These are phyloP conservation scores for Gynochthodes officinalis DNA, from an alignment of 257 asterid genomes.

Conservation along the genomic window DNA sequence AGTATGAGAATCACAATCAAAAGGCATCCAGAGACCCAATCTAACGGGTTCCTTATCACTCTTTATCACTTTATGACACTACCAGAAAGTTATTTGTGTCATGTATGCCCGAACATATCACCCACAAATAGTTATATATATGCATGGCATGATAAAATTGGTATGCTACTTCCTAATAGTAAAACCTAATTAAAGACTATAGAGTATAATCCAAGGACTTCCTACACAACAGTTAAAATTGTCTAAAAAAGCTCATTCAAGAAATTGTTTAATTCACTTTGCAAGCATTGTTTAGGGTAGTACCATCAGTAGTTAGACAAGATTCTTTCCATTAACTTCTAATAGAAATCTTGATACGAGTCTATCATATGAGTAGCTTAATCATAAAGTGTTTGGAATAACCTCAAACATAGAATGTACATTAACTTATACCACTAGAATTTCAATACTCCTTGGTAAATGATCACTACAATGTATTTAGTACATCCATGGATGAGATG, in stretches of 20 bases:
- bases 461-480: background rate
- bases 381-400: background rate
- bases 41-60: background rate
- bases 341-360: background rate
- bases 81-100: background rate
- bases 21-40: background rate
- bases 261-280: background rate
- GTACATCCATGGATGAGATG: background rate
- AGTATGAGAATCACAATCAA: conserved; percentile 19
- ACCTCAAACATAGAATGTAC: too few species aligned
- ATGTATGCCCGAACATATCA: background rate
- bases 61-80: background rate
- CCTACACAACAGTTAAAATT: background rate
- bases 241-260: background rate
- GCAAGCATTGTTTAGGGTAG: background rate
- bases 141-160: background rate
- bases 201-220: too few species aligned
- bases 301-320: background rate
- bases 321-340: background rate
- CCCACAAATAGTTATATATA: background rate
- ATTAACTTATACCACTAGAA: too few species aligned
- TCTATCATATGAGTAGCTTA: background rate
- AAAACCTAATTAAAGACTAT: background rate
- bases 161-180: background rate
- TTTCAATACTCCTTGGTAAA: background rate